Conservation (phyloP, 345 rosid species). For the Syzygium jambos region DNA sequence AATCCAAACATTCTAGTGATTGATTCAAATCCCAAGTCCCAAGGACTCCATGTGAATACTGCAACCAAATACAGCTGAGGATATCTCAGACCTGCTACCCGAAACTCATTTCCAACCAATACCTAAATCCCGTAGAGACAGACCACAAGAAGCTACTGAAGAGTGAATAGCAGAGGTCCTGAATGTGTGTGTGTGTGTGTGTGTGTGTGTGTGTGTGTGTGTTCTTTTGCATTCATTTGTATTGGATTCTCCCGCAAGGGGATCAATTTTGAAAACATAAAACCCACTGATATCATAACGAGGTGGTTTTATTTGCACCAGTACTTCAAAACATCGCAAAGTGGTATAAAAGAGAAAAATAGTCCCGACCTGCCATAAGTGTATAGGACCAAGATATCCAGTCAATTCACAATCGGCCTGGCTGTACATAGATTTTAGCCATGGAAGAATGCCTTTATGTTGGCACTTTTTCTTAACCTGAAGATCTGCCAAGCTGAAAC, state of each 20-base stretch:
- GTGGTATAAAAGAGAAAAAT: not conserved
- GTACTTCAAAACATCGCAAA: not conserved
- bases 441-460: slow-evolving; percentile 51
- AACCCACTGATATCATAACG: not conserved
- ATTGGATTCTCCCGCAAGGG: not conserved
- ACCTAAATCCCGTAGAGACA: not conserved
- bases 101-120: not conserved
- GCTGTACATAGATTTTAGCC: slow-evolving; percentile 75
- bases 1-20: not conserved
- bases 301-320: not conserved
- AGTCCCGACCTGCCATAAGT: slow-evolving; percentile 88
- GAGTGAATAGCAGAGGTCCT: not conserved
- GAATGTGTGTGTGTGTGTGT: not conserved
- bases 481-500: slow-evolving; percentile 69
- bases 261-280: not conserved
- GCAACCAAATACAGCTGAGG: not conserved
- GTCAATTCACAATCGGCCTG: slow-evolving; percentile 63
- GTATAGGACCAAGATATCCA: slow-evolving; percentile 73
- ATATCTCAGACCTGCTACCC: not conserved
- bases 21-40: not conserved
- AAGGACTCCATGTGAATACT: not conserved
- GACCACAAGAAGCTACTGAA: not conserved
- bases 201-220: not conserved
- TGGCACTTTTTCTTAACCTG: slow-evolving; percentile 59
- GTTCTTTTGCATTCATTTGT: not conserved